Percentiles rank a stretch among this genome's conserved stretches.
These are phyloP conservation scores for Tuctoria greenei DNA, from an alignment of 176 grass and related monocot species.

Conservation along the genomic window DNA sequence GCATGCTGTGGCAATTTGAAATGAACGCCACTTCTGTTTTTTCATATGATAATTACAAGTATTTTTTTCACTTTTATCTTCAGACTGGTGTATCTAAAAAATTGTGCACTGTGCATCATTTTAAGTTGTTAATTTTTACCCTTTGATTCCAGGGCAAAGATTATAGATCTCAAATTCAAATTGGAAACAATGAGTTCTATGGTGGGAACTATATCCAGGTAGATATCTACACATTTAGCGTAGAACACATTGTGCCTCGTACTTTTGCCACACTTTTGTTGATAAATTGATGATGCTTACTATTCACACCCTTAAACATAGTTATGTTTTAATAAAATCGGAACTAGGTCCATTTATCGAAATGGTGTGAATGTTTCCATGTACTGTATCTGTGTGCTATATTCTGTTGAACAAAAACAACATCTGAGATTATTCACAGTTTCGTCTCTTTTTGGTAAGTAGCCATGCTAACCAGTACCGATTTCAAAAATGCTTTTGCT, in stretches of 20 bases:
- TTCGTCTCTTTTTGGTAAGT: neutral
- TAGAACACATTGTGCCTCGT: neutral
- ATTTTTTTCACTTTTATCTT: neutral
- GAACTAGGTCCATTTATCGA: neutral
- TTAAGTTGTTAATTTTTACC: constrained; percentile 16
- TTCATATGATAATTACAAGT: constrained; percentile 6
- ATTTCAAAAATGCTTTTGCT: neutral
- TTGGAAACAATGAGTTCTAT: constrained; percentile 60
- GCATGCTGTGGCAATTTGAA: neutral
- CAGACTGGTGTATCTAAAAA: neutral
- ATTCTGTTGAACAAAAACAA: neutral
- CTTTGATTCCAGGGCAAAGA: constrained; percentile 60
- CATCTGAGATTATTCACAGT: neutral
- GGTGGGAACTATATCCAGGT: constrained; percentile 91
- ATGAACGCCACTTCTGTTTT: neutral
- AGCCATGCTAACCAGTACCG: neutral
- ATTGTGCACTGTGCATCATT: neutral
- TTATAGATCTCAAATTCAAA: constrained; percentile 63
- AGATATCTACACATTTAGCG: neutral
- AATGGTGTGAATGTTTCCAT: neutral
- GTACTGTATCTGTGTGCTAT: neutral
- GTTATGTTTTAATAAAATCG: neutral
- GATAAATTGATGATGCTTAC: neutral
- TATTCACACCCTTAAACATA: neutral
- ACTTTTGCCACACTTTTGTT: neutral